phyloP scores from a whole-genome alignment of 129 eudicot species.

The Pseudognaphalium luteoalbum region DNA sequence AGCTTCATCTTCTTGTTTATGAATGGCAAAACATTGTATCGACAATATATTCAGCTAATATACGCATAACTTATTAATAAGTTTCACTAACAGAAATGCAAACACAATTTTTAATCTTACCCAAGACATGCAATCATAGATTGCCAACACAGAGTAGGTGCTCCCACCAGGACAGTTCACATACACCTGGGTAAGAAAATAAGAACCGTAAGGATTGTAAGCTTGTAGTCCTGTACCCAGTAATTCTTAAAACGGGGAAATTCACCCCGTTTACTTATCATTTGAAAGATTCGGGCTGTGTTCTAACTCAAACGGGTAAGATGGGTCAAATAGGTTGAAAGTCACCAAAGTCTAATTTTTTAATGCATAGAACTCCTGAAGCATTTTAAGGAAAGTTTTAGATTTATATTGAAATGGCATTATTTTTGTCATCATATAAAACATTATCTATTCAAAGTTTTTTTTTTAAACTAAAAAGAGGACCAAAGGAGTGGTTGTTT shows the following conservation, averaged over 20 bases:
- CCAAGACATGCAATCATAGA: slow-evolving; percentile 99
- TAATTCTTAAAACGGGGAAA: not conserved
- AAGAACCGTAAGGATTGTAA: not conserved
- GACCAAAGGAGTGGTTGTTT: too few relatives aligned
- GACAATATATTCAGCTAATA: not conserved
- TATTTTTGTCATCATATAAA: too few relatives aligned
- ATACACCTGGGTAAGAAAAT: slow-evolving; percentile 51
- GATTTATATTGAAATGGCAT: not conserved
- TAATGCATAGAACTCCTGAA: not conserved
- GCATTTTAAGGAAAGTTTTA: not conserved
- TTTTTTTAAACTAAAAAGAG: too few relatives aligned
- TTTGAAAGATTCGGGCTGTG: not conserved
- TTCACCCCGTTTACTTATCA: not conserved
- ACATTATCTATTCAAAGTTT: not conserved
- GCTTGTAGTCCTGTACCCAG: not conserved
- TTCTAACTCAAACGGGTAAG: not conserved
- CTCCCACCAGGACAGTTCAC: slow-evolving; percentile 95
- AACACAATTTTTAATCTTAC: slow-evolving; percentile 46
- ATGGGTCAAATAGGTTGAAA: not conserved
- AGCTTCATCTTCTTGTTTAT: slow-evolving; percentile 1
- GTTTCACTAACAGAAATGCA: slow-evolving; percentile 6
- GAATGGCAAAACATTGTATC: slow-evolving; percentile 5
- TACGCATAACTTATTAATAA: not conserved
- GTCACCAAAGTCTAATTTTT: not conserved
- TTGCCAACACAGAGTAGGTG: slow-evolving; percentile 84